These are phyloP conservation scores for Eutypa lata DNA, from an alignment of 2,329 filamentous ascomycete genomes.

Conservation along the genomic window DNA sequence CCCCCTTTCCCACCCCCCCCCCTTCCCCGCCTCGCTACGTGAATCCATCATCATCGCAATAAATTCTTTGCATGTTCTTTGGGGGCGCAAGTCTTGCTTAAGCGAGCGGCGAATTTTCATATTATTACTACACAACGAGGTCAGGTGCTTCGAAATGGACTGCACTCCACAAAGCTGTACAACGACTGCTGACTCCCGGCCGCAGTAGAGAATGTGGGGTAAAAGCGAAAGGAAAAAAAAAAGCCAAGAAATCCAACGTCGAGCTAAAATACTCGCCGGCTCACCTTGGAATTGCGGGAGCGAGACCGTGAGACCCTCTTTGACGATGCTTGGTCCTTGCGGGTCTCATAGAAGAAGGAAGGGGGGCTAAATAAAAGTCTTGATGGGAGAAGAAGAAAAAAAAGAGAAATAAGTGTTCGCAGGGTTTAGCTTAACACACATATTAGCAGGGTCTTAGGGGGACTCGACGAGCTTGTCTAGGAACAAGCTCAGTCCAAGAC, in stretches of 20 bases:
- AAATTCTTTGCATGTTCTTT: neutral
- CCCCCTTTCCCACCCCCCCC: neutral
- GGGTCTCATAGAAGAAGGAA: neutral
- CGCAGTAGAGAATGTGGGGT: constrained; percentile 1
- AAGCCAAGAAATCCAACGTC: neutral
- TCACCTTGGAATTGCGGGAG: neutral
- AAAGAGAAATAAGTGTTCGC: neutral
- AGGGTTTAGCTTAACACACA: neutral
- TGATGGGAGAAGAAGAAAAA: no score
- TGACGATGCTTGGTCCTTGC: neutral
- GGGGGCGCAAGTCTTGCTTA: neutral
- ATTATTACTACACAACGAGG: constrained; percentile 1
- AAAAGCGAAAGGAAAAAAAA: neutral
- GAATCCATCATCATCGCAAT: neutral
- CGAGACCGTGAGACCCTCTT: neutral
- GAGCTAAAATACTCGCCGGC: neutral
- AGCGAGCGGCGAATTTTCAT: neutral
- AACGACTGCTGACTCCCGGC: neutral
- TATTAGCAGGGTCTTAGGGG: neutral
- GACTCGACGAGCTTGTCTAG: neutral
- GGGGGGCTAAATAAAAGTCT: no score
- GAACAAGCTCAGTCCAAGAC: neutral
- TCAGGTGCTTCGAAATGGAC: constrained; percentile 1
- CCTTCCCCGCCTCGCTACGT: neutral
- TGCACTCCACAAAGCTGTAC: constrained; percentile 1